Evolutionary conservation across 73 alveolate species (phyloP).

Genomic region (Blepharisma stoltei): DNA sequence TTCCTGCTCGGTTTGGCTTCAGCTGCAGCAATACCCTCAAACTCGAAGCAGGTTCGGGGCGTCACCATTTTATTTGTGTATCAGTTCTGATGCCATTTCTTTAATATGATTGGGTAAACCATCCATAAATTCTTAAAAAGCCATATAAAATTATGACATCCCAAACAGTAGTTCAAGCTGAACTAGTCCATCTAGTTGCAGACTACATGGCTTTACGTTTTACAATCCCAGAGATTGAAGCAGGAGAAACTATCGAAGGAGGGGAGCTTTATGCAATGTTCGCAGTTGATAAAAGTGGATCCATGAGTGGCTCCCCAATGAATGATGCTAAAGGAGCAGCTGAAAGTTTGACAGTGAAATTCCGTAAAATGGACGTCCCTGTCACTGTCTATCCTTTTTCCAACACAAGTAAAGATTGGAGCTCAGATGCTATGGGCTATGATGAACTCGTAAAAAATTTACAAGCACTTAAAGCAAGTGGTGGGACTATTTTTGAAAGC

Average conservation of each 20-base stretch:
- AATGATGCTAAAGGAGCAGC: constrained; percentile 33
- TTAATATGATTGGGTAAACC: too few relatives aligned
- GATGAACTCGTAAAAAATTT: not conserved
- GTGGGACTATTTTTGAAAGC: constrained; percentile 23
- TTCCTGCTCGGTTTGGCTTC: too few relatives aligned
- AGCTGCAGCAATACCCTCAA: too few relatives aligned
- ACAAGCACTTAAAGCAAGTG: constrained; percentile 21
- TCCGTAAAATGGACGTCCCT: constrained; percentile 5
- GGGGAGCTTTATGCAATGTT: constrained; percentile 22
- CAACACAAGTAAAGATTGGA: not conserved
- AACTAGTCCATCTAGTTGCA: constrained; percentile 19
- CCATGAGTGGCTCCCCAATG: constrained; percentile 26
- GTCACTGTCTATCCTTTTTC: constrained; percentile 19
- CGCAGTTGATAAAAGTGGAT: constrained; percentile 27
- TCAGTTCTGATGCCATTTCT: too few relatives aligned
- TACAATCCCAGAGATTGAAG: not conserved
- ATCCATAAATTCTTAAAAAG: too few relatives aligned
- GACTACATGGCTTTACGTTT: constrained; percentile 11
- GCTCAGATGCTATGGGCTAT: constrained; percentile 5
- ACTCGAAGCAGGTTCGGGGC: too few relatives aligned
- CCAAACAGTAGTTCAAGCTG: not conserved
- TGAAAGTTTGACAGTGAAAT: constrained; percentile 19
- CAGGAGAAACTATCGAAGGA: not conserved
- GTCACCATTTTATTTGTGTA: too few relatives aligned
- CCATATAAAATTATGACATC: too few relatives aligned